Percentiles rank a stretch among this genome's conserved stretches.
phyloP scores from a whole-genome alignment of 2,329 filamentous ascomycete genomes.

The Nemania diffusa region DNA sequence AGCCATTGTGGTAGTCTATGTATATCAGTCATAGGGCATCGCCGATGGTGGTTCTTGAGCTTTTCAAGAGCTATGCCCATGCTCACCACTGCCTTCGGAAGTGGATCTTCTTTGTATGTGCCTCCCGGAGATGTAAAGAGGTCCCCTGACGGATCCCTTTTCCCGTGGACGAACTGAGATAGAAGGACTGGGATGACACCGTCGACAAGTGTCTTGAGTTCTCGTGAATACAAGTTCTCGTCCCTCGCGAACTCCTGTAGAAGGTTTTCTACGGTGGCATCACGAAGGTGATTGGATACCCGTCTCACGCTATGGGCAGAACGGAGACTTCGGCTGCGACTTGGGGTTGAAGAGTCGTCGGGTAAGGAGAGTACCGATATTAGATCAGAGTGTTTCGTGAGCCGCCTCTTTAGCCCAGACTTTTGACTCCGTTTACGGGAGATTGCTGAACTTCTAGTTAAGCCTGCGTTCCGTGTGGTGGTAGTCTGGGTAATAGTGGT shows the following conservation, averaged over 20 bases:
- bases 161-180: slow-evolving; percentile 81
- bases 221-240: slow-evolving; percentile 87
- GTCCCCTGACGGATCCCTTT: slow-evolving; percentile 70
- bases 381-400: slow-evolving; percentile 92
- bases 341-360: slow-evolving; percentile 64
- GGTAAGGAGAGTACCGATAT: slow-evolving; percentile 89
- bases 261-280: slow-evolving; percentile 78
- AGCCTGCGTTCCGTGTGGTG: slow-evolving; percentile 61
- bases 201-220: slow-evolving; percentile 91
- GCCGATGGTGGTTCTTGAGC: slow-evolving; percentile 81
- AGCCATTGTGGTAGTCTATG: slow-evolving; percentile 84
- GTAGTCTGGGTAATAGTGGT: slow-evolving; percentile 66
- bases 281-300: slow-evolving; percentile 72
- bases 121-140: slow-evolving; percentile 71
- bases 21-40: slow-evolving; percentile 78
- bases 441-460: slow-evolving; percentile 59
- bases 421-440: slow-evolving; percentile 61
- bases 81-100: slow-evolving; percentile 88
- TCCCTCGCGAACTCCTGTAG: slow-evolving; percentile 84
- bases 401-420: slow-evolving; percentile 73
- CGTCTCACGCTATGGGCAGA: slow-evolving; percentile 83
- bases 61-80: slow-evolving; percentile 94
- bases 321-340: slow-evolving; percentile 74
- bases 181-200: slow-evolving; percentile 94
- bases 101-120: slow-evolving; percentile 64